Evolutionary conservation across 2,329 filamentous ascomycete species (phyloP), one percentile per base, ranked within the genome.

Genomic region (Raffaelea deltoideospora): DNA sequence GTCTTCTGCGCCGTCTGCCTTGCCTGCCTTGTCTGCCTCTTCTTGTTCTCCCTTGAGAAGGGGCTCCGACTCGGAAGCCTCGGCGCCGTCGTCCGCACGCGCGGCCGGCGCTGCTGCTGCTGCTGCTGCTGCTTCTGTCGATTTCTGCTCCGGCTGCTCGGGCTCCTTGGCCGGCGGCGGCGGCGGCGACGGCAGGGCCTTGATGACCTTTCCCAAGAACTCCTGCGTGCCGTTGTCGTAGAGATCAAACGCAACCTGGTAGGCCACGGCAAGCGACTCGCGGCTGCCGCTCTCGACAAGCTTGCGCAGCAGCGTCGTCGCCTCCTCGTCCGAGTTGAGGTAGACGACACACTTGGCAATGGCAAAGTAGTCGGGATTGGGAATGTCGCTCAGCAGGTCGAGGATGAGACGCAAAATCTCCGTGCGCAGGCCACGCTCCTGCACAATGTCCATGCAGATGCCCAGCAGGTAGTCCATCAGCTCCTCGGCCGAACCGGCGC

Each of bases 191-290:
- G 86, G 83, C 23, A 96, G 64, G 32, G 83, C 76, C 40, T 82
- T 75, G 51, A 88, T 78, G 31, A 98, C 83, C 59, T 90, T 95
- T 47, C 78, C 77, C 19, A 98, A 60, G 50, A 98, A 98, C 54
- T 96, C 90, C 50, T 98, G 90, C 0, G 90, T 96, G 47, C 90
- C 90, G 52, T 98, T 98, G 60, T 98, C 90, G 58, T 95, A 96
- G 6, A 98, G 69, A 51, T 98, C 90, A 51, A 98, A 98, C 2
- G 88, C 90, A 39, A 98, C 93, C 55, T 98, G 90, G 56, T 96
- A 98, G 15, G 90, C 90, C 34, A 84, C 79, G 17, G 87, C 82
- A 14, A 84, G 72, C 1, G 85, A 86, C 41, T 76, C 76, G 35
- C 76, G 68, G 47, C 93, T 83, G 6, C 76, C 83, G 45, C 81